Conservation (phyloP, 345 rosid species). For the Mercurialis annua region DNA sequence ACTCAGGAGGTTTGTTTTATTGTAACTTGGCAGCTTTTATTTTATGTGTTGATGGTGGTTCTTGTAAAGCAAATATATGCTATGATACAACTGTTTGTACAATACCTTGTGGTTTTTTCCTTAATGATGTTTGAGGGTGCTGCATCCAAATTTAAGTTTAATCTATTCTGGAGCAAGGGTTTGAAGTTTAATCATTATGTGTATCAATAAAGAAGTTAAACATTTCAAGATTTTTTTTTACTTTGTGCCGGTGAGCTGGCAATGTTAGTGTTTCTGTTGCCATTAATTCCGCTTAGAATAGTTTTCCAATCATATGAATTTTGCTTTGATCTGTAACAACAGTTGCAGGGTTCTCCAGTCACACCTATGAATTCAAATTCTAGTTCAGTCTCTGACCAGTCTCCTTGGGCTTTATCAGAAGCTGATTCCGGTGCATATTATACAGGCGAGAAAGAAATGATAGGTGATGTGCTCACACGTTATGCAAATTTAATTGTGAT, state of each 20-base stretch:
- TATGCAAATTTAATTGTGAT: conserved; percentile 7
- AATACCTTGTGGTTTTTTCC: background rate
- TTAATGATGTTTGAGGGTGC: conserved; percentile 8
- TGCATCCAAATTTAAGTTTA: background rate
- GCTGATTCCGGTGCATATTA: conserved; percentile 53
- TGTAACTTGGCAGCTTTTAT: conserved; percentile 13
- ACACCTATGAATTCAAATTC: conserved; percentile 81
- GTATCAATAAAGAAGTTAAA: background rate
- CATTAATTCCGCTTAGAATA: background rate
- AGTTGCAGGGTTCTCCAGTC: conserved; percentile 65
- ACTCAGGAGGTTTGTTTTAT: conserved; percentile 77
- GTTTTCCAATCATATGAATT: conserved; percentile 4
- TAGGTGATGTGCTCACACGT: conserved; percentile 28
- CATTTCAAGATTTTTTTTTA: background rate
- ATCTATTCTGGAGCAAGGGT: background rate
- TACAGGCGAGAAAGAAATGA: conserved; percentile 31
- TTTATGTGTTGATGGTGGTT: background rate
- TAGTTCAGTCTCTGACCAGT: conserved; percentile 63
- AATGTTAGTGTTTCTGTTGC: background rate
- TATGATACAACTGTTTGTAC: background rate
- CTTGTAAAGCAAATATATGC: background rate
- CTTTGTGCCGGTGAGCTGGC: background rate
- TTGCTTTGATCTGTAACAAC: conserved; percentile 29
- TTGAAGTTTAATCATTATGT: conserved; percentile 5
- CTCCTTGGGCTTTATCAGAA: conserved; percentile 50